Base-by-base conservation (phyloP, 228 moss, liverwort and hornwort genomes). In the Sphagnum magellanicum region DNA sequence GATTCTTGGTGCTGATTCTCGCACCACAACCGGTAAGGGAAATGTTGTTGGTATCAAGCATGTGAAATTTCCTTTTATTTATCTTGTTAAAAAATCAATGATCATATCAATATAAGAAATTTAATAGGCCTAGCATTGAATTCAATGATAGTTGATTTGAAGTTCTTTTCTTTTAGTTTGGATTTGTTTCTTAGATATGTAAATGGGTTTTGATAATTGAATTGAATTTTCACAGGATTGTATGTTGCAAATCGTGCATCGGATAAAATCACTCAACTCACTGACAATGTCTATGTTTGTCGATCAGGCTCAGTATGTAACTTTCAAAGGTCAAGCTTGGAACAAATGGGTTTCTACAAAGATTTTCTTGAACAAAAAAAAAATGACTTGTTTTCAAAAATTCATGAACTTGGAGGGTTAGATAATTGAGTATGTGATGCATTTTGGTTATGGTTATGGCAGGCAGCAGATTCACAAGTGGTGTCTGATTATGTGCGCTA, bases 241-340 rank as follows among this genome's bases (percentile, higher is more conserved):
- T 97, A 97, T 75, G 97, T 97, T 62, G 97, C 97, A 47, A 97
- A 97, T 74, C 89, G 97, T 75, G 97, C 97, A 55, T 97, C 91
- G 64, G 93, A 97, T 62, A 97, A 97, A 77, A 97, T 97, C 60
- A 97, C 97, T 11, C 88, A 93, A 67, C 87, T 93, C 49, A 91
- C 97, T 57, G 93, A 97, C 68, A 93, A 97, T 68, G 91, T 97
- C 52, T 91, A 91, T 58, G 67, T 97, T 59, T 97, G 97, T 78
- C 77, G 93, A 78, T 97, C 97, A 69, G 93, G 97, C 77, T 97
- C 97, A 81, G 91, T 97, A 83, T 49, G 75, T 74, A 4, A 52
- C 49, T 8, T n/a, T n/a, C 47, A 11, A 61, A 10, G 62, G 8
- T 63, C 8, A 63, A 63, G 4, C 46, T 8, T 16, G 8, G 16